phyloP scores from a whole-genome alignment of 257 asterid genomes.

The Cordia subcordata region DNA sequence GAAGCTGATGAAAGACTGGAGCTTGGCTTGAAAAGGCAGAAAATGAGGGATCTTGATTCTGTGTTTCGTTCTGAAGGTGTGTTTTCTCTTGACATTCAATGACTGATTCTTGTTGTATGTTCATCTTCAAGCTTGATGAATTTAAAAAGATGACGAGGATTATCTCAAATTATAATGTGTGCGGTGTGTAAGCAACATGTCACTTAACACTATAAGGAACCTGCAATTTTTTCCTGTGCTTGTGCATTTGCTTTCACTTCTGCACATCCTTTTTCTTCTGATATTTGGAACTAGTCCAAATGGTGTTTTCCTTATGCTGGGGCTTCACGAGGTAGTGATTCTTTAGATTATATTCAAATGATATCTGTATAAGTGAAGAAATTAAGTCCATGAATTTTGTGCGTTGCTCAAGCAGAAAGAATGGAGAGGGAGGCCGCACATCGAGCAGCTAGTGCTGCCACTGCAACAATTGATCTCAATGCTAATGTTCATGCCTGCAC shows the following conservation, averaged over 20 bases:
- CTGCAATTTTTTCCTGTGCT: neutral
- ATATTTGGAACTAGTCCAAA: neutral
- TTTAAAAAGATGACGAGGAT: neutral
- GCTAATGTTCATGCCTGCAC: slow-evolving; percentile 27
- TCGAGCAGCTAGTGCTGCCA: slow-evolving; percentile 17
- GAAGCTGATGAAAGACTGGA: slow-evolving; percentile 31
- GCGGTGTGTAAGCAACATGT: no score
- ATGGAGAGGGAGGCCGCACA: slow-evolving; percentile 17
- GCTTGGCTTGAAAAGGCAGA: slow-evolving; percentile 23
- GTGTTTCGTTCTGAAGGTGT: slow-evolving; percentile 33
- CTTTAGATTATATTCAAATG: neutral
- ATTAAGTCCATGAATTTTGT: neutral
- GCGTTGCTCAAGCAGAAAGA: slow-evolving; percentile 45
- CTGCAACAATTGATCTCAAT: slow-evolving; percentile 51
- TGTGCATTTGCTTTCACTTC: neutral
- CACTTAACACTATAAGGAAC: neutral
- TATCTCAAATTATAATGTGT: no score
- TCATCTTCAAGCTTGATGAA: neutral
- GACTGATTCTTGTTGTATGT: neutral
- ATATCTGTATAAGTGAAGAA: neutral
- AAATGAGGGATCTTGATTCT: slow-evolving; percentile 37
- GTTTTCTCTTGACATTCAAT: neutral
- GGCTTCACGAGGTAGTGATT: no score
- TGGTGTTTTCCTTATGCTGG: no score
- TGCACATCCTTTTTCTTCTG: neutral